Evolutionary conservation across 1,284 basidiomycete genomes (phyloP), one percentile per base, ranked within the genome.

Genomic region (Acaromyces ingoldii): DNA sequence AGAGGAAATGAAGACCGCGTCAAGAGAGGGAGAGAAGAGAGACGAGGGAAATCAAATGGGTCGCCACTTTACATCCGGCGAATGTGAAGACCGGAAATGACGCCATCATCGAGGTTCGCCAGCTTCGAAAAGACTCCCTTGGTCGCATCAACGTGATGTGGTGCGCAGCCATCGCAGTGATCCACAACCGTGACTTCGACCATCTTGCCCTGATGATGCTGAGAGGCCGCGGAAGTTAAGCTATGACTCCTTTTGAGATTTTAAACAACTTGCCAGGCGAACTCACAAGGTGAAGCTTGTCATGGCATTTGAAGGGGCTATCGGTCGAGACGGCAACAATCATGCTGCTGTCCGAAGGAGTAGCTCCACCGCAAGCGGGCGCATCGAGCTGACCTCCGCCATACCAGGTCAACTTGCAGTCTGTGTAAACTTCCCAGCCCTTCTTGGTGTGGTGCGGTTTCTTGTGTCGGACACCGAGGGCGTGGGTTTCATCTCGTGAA

Each of bases 351-450:
- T 70, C 65, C n/a, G 30, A 49, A 4, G 70, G 70, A 5, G 60
- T 54, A 1, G 52, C 13, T 6, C 70, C 70, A 29, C 69, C 69
- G 51, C 70, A 73, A n/a, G 69, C 67, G 1, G 70, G 70, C 46
- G 58, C 50, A 25, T 55, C 22, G 13, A 73, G 62, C 53, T 72
- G 70, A 22, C 38, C 37, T 36, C 70, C 70, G 13, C 39, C 60
- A 57, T 72, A 72, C 58, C 61, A 72, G 49, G 70, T 72, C 29
- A 37, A 37, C 24, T 37, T 37, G 36, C n/a, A n/a, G n/a, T n/a
- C n/a, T n/a, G n/a, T n/a, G n/a, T n/a, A n/a, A n/a, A n/a, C n/a
- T n/a, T n/a, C n/a, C n/a, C n/a, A n/a, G n/a, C n/a, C n/a, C n/a
- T n/a, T n/a, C n/a, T n/a, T n/a, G n/a, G n/a, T n/a, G n/a, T n/a